A percentile compares a stretch with the other conserved stretches of the same genome.
These are phyloP conservation scores for Boletales sp. DNA, from an alignment of 768 basidiomycete genomes.

Conservation along the genomic window DNA sequence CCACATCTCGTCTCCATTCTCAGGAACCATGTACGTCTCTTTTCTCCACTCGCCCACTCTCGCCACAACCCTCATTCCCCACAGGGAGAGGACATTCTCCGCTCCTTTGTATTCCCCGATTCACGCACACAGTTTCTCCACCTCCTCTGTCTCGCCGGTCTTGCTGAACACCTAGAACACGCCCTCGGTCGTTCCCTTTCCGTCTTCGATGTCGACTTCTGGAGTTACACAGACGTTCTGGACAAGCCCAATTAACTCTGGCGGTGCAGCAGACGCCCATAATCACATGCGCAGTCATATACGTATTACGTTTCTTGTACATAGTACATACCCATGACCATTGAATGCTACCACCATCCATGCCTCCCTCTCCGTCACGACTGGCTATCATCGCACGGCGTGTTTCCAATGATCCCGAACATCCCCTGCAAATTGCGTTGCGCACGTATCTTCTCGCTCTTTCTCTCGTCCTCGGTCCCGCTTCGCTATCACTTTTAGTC, in stretches of 20 bases:
- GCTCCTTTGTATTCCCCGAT: conserved; percentile 68
- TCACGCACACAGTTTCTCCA: conserved; percentile 66
- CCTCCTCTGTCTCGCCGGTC: conserved; percentile 46
- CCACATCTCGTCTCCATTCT: conserved; percentile 52
- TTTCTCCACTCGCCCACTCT: background rate
- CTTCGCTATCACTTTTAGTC: conserved; percentile 51
- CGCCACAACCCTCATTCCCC: conserved; percentile 7
- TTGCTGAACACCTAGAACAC: conserved; percentile 32
- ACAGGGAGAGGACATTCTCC: conserved; percentile 56
- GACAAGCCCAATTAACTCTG: background rate
- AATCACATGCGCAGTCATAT: no score
- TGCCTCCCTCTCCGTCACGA: no score
- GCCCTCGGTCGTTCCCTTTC: conserved; percentile 26
- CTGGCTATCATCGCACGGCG: background rate
- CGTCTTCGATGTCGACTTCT: conserved; percentile 56
- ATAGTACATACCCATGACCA: no score
- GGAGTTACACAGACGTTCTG: conserved; percentile 51
- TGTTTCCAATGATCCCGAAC: conserved; percentile 36
- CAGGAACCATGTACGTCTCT: conserved; percentile 53
- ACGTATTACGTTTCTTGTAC: no score
- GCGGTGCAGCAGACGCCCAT: no score
- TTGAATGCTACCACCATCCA: no score
- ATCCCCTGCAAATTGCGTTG: conserved; percentile 56
- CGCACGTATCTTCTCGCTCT: conserved; percentile 67
- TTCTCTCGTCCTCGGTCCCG: conserved; percentile 64